A percentile compares a stretch with the other conserved stretches of the same genome.
These are phyloP conservation scores for Odontarrhena argentea DNA, from an alignment of 345 rosid genomes.

Conservation along the genomic window DNA sequence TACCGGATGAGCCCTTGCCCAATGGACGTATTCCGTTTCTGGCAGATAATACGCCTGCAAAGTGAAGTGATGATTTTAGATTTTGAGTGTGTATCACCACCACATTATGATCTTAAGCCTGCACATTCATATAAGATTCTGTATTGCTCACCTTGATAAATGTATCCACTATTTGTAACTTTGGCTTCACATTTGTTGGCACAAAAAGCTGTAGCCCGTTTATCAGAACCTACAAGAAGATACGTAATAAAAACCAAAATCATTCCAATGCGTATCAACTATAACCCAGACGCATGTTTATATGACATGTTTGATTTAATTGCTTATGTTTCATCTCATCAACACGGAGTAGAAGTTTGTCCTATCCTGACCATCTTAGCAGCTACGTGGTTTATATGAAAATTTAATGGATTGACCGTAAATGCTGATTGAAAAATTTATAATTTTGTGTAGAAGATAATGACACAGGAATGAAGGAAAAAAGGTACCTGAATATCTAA, in stretches of 20 bases:
- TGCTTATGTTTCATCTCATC: constrained; percentile 4
- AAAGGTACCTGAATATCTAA: constrained; percentile 84
- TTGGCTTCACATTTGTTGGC: constrained; percentile 69
- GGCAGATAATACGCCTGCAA: constrained; percentile 94
- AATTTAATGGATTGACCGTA: neutral
- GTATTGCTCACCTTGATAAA: constrained; percentile 73
- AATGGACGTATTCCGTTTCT: constrained; percentile 91
- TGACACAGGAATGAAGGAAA: neutral
- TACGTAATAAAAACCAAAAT: neutral
- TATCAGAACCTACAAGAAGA: constrained; percentile 68
- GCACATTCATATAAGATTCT: constrained; percentile 1
- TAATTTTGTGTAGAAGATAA: constrained; percentile 4
- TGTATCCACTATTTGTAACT: constrained; percentile 75
- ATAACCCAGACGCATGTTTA: neutral
- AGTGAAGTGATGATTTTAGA: constrained; percentile 6
- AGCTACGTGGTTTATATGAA: neutral
- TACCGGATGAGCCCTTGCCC: constrained; percentile 96
- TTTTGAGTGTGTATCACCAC: neutral
- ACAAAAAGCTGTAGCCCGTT: constrained; percentile 88
- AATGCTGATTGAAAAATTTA: neutral
- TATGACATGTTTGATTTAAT: neutral
- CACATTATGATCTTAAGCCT: neutral
- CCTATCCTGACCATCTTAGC: constrained; percentile 20
- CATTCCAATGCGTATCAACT: neutral
- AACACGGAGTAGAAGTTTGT: constrained; percentile 17